Evolutionary conservation across 2,329 filamentous ascomycete genomes (phyloP), one percentile per base, ranked within the genome.

Genomic region (Verticillium tricorpus): DNA sequence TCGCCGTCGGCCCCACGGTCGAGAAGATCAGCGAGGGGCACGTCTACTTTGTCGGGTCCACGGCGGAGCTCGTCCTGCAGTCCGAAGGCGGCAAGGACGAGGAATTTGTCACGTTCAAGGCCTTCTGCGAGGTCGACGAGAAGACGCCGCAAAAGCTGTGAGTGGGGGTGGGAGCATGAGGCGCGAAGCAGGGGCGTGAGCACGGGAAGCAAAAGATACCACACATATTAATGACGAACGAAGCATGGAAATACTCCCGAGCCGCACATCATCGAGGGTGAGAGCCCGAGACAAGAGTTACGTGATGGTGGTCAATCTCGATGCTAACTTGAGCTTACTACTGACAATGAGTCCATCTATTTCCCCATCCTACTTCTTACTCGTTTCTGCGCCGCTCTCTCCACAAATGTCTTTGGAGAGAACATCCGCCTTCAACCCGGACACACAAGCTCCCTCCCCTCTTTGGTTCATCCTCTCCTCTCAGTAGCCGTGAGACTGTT

Each of bases 61-160:
- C 90, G 19, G 93, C 95, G 0, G 90, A 96, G 76, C 82, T 90
- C 39, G 84, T 94, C 3, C 77, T 98, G 58, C 89, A 97, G 78
- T 92, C 84, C 14, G 80, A 80, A 57, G 80, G 78, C 1, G 81
- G 72, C 0, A 77, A 82, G 1, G 86, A 86, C 31, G 89, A 92
- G 61, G 86, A 89, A 61, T 89, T 98, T 67, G 89, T 90, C 31
- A 93, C 90, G 0, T 99, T 96, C 81, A 95, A 93, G 79, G 95
- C 94, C 0, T 97, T 96, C 74, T 97, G 93, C 71, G 93, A 97
- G 79, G 81, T 96, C 64, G 85, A 87, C 40, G 76, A 82, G 9
- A 74, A 76, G 59, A 31, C 67, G 22, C 70, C 70, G 65, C 63
- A 72, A 60, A 74, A 70, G 69, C 63, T 73, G 60, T 73, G 60